Percentiles rank a stretch among this genome's conserved stretches.
Conservation (phyloP, 148 eudicot species). For the Tetragonia tetragonoides region DNA sequence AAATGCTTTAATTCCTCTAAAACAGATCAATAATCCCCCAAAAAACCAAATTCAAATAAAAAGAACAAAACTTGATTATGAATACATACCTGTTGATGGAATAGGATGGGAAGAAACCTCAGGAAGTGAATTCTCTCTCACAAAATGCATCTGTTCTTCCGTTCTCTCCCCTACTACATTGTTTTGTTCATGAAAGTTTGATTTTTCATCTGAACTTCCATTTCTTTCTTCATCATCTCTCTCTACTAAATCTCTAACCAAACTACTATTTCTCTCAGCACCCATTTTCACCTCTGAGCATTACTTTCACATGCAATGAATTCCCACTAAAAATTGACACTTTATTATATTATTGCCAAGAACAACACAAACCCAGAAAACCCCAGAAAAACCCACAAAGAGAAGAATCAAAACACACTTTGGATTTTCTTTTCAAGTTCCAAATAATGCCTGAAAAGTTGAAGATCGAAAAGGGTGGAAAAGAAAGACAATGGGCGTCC, state of each 20-base stretch:
- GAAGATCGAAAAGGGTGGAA: background rate
- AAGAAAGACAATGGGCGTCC: too few species aligned
- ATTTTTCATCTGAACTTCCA: background rate
- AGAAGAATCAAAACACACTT: too few species aligned
- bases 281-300: slow-evolving; percentile 10
- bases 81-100: slow-evolving; percentile 4
- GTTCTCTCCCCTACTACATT: background rate
- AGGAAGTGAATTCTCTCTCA: background rate
- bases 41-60: background rate
- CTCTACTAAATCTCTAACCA: background rate
- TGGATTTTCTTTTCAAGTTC: background rate
- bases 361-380: background rate
- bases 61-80: background rate
- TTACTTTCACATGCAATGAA: background rate
- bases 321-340: background rate
- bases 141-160: background rate
- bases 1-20: too few species aligned
- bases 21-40: background rate
- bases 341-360: background rate
- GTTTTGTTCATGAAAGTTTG: background rate
- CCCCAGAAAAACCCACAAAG: background rate
- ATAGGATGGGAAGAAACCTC: background rate
- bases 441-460: too few species aligned
- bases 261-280: background rate
- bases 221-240: background rate